Conservation (phyloP, 1,284 basidiomycete species). For the Puccinia coronata region DNA sequence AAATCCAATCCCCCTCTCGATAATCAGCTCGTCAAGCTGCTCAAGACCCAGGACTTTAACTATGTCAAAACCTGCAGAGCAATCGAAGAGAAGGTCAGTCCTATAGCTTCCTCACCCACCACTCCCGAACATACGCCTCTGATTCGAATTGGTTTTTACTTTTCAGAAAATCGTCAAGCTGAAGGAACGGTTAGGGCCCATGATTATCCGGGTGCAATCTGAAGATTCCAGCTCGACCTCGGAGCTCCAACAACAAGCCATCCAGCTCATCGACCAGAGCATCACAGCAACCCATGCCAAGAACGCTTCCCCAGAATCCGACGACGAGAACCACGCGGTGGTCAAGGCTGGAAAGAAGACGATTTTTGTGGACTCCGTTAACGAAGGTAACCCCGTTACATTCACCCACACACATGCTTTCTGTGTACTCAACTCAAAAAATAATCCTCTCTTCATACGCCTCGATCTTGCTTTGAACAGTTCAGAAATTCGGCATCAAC, state of each 20-base stretch:
- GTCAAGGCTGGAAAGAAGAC: constrained; percentile 25
- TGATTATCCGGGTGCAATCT: constrained; percentile 26
- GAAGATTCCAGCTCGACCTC: background rate
- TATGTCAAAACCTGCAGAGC: constrained; percentile 84
- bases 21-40: constrained; percentile 83
- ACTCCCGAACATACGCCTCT: constrained; percentile 31
- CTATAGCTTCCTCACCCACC: constrained; percentile 57
- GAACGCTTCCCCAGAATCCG: background rate
- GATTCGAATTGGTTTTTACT: constrained; percentile 40
- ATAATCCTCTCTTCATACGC: background rate
- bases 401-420: background rate
- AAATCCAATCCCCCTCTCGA: constrained; percentile 80
- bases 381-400: constrained; percentile 21
- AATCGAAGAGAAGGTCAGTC: constrained; percentile 73
- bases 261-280: constrained; percentile 37
- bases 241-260: constrained; percentile 8
- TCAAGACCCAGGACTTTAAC: constrained; percentile 95
- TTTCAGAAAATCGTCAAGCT: constrained; percentile 35
- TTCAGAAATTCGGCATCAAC: constrained; percentile 15
- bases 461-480: background rate
- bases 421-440: background rate
- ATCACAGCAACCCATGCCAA: constrained; percentile 25
- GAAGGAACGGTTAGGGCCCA: constrained; percentile 37
- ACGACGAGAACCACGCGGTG: background rate
- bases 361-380: constrained; percentile 42